Percentiles rank a stretch among this genome's conserved stretches.
phyloP scores from a whole-genome alignment of 257 asterid genomes.

The Solanum appendiculatum region DNA sequence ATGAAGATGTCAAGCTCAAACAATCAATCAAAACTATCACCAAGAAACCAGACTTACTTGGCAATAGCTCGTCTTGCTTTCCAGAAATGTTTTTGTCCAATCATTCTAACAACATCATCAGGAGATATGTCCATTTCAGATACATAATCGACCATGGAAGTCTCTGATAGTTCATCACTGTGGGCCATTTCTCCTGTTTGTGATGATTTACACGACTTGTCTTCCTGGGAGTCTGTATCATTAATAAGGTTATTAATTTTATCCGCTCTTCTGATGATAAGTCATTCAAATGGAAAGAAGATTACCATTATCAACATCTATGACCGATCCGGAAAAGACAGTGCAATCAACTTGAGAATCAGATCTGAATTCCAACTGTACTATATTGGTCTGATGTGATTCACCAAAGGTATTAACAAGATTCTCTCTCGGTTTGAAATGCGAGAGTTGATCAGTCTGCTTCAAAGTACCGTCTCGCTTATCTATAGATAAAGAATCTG shows the following conservation, averaged over 20 bases:
- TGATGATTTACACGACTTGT: conserved; percentile 23
- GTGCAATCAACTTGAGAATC: conserved; percentile 13
- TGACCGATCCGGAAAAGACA: conserved; percentile 2
- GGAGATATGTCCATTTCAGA: conserved; percentile 53
- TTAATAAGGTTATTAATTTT: conserved; percentile 7
- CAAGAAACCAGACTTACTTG: conserved; percentile 41
- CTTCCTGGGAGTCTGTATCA: conserved; percentile 32
- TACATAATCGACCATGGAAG: conserved; percentile 56
- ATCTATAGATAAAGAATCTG: conserved; percentile 16
- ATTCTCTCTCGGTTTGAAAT: conserved; percentile 16
- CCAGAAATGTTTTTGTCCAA: conserved; percentile 86
- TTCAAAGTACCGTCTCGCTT: conserved; percentile 11
- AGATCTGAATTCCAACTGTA: conserved; percentile 12
- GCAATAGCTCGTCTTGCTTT: conserved; percentile 78
- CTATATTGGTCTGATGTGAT: conserved; percentile 13
- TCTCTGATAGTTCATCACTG: conserved; percentile 49
- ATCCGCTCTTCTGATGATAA: conserved; percentile 14
- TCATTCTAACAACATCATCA: conserved; percentile 64
- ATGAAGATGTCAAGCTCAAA: not conserved
- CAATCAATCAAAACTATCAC: not conserved
- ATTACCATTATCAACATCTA: conserved; percentile 10
- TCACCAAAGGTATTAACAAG: conserved; percentile 6
- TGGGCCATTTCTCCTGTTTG: conserved; percentile 29
- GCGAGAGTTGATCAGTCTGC: conserved; percentile 10
- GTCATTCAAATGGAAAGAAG: conserved; percentile 11